Evolutionary conservation across 768 basidiomycete species (phyloP).

Genomic region (Boletus subcaerulescens): DNA sequence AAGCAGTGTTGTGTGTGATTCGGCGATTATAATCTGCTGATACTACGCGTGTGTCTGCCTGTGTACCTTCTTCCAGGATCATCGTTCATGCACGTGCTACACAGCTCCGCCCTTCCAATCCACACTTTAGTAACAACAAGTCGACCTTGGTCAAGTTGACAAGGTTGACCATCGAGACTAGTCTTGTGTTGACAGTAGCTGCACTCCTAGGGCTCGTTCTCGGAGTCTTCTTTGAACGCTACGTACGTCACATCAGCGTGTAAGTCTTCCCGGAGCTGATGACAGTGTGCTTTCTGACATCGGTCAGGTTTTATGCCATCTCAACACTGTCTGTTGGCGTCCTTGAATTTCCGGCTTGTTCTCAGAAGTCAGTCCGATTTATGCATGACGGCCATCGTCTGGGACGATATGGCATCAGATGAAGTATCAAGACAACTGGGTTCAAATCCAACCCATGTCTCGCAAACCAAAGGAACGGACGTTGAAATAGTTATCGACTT

Average conservation of each 20-base stretch:
- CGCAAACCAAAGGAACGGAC: background rate
- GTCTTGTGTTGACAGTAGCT: conserved; percentile 17
- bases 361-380: conserved; percentile 3
- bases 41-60: conserved; percentile 5
- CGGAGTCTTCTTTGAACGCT: background rate
- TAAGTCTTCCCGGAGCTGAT: conserved; percentile 1
- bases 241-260: conserved; percentile 17
- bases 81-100: background rate
- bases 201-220: conserved; percentile 20
- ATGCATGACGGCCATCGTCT: background rate
- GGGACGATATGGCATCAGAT: background rate
- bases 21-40: conserved; percentile 21
- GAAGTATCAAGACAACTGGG: background rate
- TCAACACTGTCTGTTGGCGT: conserved; percentile 17
- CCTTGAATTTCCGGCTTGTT: background rate
- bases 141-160: conserved; percentile 9
- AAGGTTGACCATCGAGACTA: conserved; percentile 22
- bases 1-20: conserved; percentile 17
- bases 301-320: conserved; percentile 6
- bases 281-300: background rate
- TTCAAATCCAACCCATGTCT: background rate
- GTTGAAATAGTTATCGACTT: background rate
- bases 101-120: conserved; percentile 15
- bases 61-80: background rate
- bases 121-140: background rate